Evolutionary conservation across 805 yeast species (phyloP), one percentile per base, ranked within the genome.

Genomic region (Pichia pseudocactophila): DNA sequence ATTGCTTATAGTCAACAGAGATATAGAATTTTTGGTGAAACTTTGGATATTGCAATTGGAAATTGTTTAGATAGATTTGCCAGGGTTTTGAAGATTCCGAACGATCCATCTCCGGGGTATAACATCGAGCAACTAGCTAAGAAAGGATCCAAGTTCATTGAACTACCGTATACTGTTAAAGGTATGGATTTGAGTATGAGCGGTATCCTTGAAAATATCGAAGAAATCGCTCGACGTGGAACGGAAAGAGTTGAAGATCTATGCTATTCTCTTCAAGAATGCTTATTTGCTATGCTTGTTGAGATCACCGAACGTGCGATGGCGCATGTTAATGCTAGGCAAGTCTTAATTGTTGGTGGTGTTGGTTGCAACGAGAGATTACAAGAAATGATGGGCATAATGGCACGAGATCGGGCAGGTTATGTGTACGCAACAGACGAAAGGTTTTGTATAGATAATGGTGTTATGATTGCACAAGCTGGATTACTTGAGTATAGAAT

Each of bases 131-230:
- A 86, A 57, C 58, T 92, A 65, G 97, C 98, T 15, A 85, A 80
- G 52, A 70, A 73, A 56, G 81, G 80, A 8, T 66, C 61, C 47
- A 70, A 70, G 48, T 64, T 81, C 34, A 84, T 90, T 2, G 80
- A 77, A 36, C 65, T 92, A 33, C 98, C 99, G 0, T 92, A 92
- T 58, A 90, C 98, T 0, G 98, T 92, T 13, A 92, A 92, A 61
- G 99, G 99, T 3, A 92, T 92, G 99, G 99, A 92, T 61, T 57
- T 92, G 44, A 84, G 95, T 39, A 86, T 92, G 96, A 83, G 95
- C 51, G 99, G 99, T 9, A 86, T 92, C 34, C 64, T 92, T 45
- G 97, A 89, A 13, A 78, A 76, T 56, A 76, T 92, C 40, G 97
- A 90, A 65, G 48, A 57, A 61, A 25, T 50, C 65, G 28, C 67